phyloP scores from a whole-genome alignment of 768 basidiomycete genomes.

The Coprinellus aureogranulatus region DNA sequence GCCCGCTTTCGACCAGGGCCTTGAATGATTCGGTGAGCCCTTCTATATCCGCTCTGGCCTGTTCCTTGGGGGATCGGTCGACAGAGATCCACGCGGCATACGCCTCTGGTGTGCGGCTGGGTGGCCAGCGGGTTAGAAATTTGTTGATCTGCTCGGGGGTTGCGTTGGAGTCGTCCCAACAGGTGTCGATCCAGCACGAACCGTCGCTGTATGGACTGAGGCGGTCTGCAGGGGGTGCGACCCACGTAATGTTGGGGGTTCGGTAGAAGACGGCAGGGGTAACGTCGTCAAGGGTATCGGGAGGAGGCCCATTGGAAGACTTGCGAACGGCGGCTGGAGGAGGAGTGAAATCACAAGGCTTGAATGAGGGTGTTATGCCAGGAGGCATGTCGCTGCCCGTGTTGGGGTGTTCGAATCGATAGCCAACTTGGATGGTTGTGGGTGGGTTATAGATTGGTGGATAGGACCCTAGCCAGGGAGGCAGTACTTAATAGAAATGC shows the following conservation, averaged over 20 bases:
- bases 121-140: conserved; percentile 36
- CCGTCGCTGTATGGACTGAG: background rate
- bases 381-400: no score
- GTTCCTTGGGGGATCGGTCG: no score
- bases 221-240: background rate
- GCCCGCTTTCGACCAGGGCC: conserved; percentile 17
- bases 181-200: background rate
- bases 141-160: conserved; percentile 18
- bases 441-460: no score
- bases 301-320: background rate
- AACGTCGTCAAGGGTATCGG: background rate
- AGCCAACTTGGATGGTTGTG: no score
- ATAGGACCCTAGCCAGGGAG: no score
- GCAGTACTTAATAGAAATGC: no score
- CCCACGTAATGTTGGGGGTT: background rate
- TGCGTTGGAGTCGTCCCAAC: background rate
- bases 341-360: no score
- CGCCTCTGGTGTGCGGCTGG: conserved; percentile 30
- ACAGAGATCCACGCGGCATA: conserved; percentile 36
- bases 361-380: no score
- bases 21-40: conserved; percentile 15
- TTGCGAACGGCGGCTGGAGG: background rate
- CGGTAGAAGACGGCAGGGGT: background rate
- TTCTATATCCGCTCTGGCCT: conserved; percentile 13
- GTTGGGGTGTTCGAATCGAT: no score